These are phyloP conservation scores for Botrytis elliptica DNA, from an alignment of 2,329 filamentous ascomycete genomes.

Conservation along the genomic window DNA sequence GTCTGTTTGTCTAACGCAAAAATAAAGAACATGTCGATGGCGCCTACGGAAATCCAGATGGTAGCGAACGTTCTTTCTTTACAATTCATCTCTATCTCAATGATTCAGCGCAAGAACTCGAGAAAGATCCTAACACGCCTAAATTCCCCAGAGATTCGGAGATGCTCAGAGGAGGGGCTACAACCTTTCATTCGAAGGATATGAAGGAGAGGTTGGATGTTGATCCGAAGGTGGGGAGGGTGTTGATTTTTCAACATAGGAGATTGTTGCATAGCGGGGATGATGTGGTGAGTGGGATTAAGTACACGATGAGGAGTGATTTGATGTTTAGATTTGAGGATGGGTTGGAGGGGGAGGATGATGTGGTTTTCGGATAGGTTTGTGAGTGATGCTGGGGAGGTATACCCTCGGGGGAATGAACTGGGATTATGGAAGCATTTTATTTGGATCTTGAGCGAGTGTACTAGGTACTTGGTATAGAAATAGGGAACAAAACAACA, in stretches of 20 bases:
- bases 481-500: not conserved
- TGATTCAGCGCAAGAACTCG: conserved; percentile 47
- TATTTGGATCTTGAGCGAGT: not conserved
- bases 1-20: not conserved
- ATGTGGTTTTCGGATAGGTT: conserved; percentile 1
- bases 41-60: conserved; percentile 47
- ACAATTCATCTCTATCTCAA: conserved; percentile 58
- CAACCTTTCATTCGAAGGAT: conserved; percentile 51
- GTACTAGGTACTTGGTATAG: too few species aligned
- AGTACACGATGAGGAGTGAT: conserved; percentile 58
- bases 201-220: conserved; percentile 49
- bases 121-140: conserved; percentile 24
- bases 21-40: conserved; percentile 39
- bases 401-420: not conserved
- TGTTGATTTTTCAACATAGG: conserved; percentile 59
- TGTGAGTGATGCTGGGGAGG: not conserved
- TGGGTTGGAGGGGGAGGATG: conserved; percentile 9
- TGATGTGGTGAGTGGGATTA: conserved; percentile 50
- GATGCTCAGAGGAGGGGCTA: conserved; percentile 46
- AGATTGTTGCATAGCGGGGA: conserved; percentile 54
- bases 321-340: conserved; percentile 47
- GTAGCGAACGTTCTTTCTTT: conserved; percentile 42
- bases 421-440: not conserved
- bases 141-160: not conserved
- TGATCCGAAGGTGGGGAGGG: conserved; percentile 55